phyloP scores from a whole-genome alignment of 2,329 filamentous ascomycete genomes.

The Microascus cirrosus region DNA sequence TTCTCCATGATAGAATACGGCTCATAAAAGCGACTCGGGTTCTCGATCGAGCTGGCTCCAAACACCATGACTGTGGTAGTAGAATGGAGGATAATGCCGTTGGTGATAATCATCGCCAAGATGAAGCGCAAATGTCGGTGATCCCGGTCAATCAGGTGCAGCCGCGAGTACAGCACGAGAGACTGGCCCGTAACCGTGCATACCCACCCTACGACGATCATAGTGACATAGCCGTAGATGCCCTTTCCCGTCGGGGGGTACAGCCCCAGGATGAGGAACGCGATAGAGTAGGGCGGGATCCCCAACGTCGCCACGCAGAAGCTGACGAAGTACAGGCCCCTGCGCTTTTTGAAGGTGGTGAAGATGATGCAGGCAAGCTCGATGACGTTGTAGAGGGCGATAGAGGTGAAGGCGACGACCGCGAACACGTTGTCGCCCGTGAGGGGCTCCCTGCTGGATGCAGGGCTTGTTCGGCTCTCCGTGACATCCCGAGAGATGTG shows the following conservation, averaged over 20 bases:
- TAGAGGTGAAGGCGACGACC: slow-evolving; percentile 18
- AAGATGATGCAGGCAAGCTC: slow-evolving; percentile 23
- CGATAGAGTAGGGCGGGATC: slow-evolving; percentile 25
- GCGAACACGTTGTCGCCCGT: too few relatives aligned
- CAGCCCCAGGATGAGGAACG: slow-evolving; percentile 29
- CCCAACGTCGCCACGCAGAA: slow-evolving; percentile 21
- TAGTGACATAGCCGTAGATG: slow-evolving; percentile 10
- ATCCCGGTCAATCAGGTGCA: slow-evolving; percentile 47
- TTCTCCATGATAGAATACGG: slow-evolving; percentile 38
- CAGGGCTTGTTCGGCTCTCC: too few relatives aligned
- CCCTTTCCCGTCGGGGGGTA: slow-evolving; percentile 7
- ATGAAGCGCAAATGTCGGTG: slow-evolving; percentile 32
- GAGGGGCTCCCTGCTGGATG: too few relatives aligned
- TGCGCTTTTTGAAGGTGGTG: slow-evolving; percentile 20
- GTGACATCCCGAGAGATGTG: background rate
- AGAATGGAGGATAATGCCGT: slow-evolving; percentile 40
- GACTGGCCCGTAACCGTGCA: slow-evolving; percentile 51
- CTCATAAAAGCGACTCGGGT: slow-evolving; percentile 9
- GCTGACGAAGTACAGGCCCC: slow-evolving; percentile 27
- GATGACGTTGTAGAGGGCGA: slow-evolving; percentile 22
- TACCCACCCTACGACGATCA: slow-evolving; percentile 17
- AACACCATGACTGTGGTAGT: slow-evolving; percentile 43
- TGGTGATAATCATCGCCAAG: slow-evolving; percentile 44
- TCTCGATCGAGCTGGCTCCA: slow-evolving; percentile 28
- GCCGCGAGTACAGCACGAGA: slow-evolving; percentile 49